These are phyloP conservation scores for Cyberlindnera bimundalis DNA, from an alignment of 805 yeast genomes.

Conservation along the genomic window DNA sequence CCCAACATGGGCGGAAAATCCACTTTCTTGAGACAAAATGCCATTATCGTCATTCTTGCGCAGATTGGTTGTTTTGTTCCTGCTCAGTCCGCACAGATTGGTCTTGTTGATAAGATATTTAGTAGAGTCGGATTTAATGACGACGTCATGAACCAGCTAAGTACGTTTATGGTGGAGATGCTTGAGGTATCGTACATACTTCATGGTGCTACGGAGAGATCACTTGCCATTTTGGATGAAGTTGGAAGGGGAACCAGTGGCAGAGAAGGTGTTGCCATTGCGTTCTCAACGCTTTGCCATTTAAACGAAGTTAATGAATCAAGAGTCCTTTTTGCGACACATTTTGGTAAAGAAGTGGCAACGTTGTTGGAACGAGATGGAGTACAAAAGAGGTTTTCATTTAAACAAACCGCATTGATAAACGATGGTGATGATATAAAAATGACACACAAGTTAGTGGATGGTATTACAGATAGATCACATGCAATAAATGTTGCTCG, in stretches of 20 bases:
- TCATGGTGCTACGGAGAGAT: constrained; percentile 70
- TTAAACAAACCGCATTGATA: constrained; percentile 49
- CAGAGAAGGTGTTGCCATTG: constrained; percentile 95
- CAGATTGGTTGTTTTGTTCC: constrained; percentile 92
- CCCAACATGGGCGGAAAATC: constrained; percentile 99
- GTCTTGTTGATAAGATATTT: constrained; percentile 84
- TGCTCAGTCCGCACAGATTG: constrained; percentile 68
- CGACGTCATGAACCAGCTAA: constrained; percentile 90
- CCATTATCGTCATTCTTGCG: constrained; percentile 81
- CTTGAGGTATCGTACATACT: constrained; percentile 85
- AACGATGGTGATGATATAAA: constrained; percentile 56
- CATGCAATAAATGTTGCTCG: constrained; percentile 98
- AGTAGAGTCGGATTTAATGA: constrained; percentile 98
- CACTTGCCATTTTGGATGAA: constrained; percentile 90
- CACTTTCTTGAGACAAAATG: constrained; percentile 85
- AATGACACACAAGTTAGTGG: constrained; percentile 79
- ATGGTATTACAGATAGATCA: constrained; percentile 89
- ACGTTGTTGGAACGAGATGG: constrained; percentile 57
- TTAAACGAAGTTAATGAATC: constrained; percentile 67
- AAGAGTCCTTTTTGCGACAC: constrained; percentile 91
- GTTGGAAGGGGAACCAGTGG: constrained; percentile 80
- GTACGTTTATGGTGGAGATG: constrained; percentile 97
- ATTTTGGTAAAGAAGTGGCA: constrained; percentile 85
- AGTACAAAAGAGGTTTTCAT: constrained; percentile 75
- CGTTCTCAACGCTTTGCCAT: constrained; percentile 91